A percentile compares a stretch with the other conserved stretches of the same genome.
Conservation (phyloP, 129 eudicot genomes). For the Lonicera japonica region DNA sequence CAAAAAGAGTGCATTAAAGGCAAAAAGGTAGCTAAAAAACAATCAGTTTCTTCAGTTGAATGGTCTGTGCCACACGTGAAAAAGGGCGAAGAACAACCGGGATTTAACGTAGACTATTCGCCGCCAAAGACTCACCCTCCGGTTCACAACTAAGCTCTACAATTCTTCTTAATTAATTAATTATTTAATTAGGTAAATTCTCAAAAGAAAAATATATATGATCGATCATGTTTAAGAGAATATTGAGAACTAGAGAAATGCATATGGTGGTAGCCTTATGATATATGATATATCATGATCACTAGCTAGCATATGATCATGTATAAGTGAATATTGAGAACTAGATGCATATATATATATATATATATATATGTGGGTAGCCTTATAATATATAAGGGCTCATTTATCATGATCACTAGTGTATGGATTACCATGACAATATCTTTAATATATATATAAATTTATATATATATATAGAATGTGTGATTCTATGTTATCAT, state of each 20-base stretch:
- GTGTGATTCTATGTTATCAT: neutral
- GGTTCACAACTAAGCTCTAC: constrained; percentile 45
- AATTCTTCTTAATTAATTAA: neutral
- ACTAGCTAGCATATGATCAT: no score
- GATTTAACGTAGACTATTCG: constrained; percentile 66
- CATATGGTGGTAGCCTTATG: neutral
- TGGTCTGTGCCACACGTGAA: constrained; percentile 43
- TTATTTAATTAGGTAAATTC: neutral
- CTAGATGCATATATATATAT: no score
- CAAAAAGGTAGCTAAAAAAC: neutral
- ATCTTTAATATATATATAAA: neutral
- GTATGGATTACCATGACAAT: neutral
- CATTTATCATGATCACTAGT: neutral
- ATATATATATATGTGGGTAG: no score
- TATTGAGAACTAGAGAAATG: neutral
- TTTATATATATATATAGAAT: neutral
- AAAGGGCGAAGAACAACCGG: constrained; percentile 39
- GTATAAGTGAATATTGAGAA: no score
- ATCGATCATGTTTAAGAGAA: neutral
- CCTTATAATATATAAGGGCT: no score
- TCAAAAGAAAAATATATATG: neutral
- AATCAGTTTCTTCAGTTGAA: constrained; percentile 16
- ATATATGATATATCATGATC: neutral
- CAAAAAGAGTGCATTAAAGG: constrained; percentile 7
- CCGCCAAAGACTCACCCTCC: constrained; percentile 93